phyloP scores from a whole-genome alignment of 805 yeast species.

The Tetrapisispora namnaoensis region DNA sequence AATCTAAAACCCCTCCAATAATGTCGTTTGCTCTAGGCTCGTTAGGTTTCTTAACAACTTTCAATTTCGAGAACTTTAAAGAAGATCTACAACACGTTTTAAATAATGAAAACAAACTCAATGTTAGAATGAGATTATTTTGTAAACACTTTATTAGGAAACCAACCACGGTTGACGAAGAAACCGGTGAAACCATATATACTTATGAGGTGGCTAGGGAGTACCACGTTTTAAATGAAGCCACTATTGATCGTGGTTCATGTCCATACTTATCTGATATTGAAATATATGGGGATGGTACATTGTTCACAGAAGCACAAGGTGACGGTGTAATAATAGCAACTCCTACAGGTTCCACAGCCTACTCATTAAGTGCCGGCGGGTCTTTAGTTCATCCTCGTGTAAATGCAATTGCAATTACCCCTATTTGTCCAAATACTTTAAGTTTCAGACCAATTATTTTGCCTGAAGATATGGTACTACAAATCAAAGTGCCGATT shows the following conservation, averaged over 20 bases:
- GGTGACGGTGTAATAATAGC: slow-evolving; percentile 90
- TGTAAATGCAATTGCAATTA: slow-evolving; percentile 83
- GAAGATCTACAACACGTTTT: slow-evolving; percentile 47
- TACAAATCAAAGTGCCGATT: slow-evolving; percentile 72
- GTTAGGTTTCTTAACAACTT: slow-evolving; percentile 81
- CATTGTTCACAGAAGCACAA: slow-evolving; percentile 75
- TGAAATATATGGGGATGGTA: slow-evolving; percentile 80
- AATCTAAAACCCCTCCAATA: slow-evolving; percentile 79
- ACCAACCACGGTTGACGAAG: slow-evolving; percentile 26
- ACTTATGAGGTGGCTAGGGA: slow-evolving; percentile 34
- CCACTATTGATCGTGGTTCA: slow-evolving; percentile 88
- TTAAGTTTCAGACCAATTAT: slow-evolving; percentile 83
- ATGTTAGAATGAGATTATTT: slow-evolving; percentile 76
- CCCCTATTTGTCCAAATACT: slow-evolving; percentile 93
- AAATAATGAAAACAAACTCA: slow-evolving; percentile 61
- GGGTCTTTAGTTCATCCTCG: slow-evolving; percentile 91
- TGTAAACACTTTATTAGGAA: slow-evolving; percentile 53
- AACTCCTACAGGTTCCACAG: slow-evolving; percentile 94
- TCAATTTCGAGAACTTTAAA: slow-evolving; percentile 63
- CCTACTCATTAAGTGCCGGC: slow-evolving; percentile 88
- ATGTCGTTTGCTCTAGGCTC: slow-evolving; percentile 82
- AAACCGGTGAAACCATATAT: slow-evolving; percentile 35
- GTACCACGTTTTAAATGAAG: slow-evolving; percentile 74
- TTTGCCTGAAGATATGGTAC: slow-evolving; percentile 82
- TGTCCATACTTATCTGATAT: slow-evolving; percentile 82